Conservation (phyloP, 2,329 filamentous ascomycete genomes). For the Macroventuria anomochaeta region DNA sequence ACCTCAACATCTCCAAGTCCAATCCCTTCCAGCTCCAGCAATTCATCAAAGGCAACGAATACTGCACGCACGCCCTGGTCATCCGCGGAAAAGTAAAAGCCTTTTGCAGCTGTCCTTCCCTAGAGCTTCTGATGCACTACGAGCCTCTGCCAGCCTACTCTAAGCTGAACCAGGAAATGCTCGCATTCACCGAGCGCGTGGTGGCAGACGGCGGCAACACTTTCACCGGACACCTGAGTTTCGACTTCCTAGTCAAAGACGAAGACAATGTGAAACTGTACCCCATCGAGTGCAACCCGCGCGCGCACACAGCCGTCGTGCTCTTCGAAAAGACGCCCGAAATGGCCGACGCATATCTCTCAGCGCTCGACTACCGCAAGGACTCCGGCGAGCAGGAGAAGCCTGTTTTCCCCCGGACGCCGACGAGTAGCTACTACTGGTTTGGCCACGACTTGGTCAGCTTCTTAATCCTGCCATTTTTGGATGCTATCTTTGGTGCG, state of each 20-base stretch:
- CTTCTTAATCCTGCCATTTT: constrained; percentile 52
- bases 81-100: constrained; percentile 68
- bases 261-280: constrained; percentile 55
- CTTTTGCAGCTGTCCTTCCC: constrained; percentile 71
- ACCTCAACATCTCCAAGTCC: constrained; percentile 61
- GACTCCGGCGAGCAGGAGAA: constrained; percentile 9
- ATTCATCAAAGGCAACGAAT: constrained; percentile 68
- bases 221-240: constrained; percentile 74
- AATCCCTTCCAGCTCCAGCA: constrained; percentile 73
- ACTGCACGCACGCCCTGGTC: constrained; percentile 73
- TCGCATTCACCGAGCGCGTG: constrained; percentile 68
- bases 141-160: constrained; percentile 62
- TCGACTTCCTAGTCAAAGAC: constrained; percentile 70
- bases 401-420: constrained; percentile 31
- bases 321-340: constrained; percentile 58
- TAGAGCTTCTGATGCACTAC: constrained; percentile 71
- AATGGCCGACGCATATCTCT: constrained; percentile 40
- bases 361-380: constrained; percentile 27
- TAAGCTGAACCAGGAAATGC: constrained; percentile 64
- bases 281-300: constrained; percentile 75
- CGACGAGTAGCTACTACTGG: constrained; percentile 63
- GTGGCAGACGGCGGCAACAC: constrained; percentile 56
- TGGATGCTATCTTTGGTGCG: constrained; percentile 28
- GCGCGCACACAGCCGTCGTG: constrained; percentile 71
- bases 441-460: constrained; percentile 69